Base-by-base conservation (phyloP, 495 filamentous ascomycete genomes). In the Daldinia caldariorum region DNA sequence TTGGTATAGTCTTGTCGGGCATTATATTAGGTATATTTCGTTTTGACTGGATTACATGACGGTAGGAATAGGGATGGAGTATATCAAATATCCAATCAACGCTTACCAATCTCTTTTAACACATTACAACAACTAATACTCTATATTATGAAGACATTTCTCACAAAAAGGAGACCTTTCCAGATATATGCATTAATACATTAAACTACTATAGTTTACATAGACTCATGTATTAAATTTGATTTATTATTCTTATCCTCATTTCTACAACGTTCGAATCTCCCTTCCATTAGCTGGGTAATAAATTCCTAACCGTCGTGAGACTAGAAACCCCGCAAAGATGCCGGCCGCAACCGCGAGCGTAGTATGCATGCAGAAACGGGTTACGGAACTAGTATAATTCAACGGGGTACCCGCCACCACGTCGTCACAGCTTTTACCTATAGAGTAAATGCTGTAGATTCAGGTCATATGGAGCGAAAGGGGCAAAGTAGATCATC, bases 261-360 rank as follows among this genome's bases (percentile, higher is more conserved):
- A 29, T 29, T 56, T 49, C 53, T 55, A 29, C 10, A 16, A 14
- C 5, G 43, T 61, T 50, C 6, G 18, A 6, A n/a, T 37, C 14
- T 51, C n/a, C 37, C 26, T 29, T 37, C 3, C 9, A 32, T 38
- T 38, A 10, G 31, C 29, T 31, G n/a, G n/a, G n/a, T n/a, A 32
- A 51, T 37, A 43, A 14, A 26, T 47, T 47, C 32, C 34, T 4
- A 34, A 38, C 41, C 41, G 38, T 58, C 58, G 41, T 16, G 53
- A 62, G 41, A 34, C 29, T 56, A 41, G 61, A 68, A 58, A 22
- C 13, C 32, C 66, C 66, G 66, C 32, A 63, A 54, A 69, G 66
- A 7, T 61, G 66, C 66, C 66, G 60, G 66, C 45, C 43, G 54
- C 37, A 63, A 63, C 54, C 54, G 37, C 43, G 8, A 20, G 18